Evolutionary conservation across 768 basidiomycete species (phyloP).

Genomic region (Serendipita indica): DNA sequence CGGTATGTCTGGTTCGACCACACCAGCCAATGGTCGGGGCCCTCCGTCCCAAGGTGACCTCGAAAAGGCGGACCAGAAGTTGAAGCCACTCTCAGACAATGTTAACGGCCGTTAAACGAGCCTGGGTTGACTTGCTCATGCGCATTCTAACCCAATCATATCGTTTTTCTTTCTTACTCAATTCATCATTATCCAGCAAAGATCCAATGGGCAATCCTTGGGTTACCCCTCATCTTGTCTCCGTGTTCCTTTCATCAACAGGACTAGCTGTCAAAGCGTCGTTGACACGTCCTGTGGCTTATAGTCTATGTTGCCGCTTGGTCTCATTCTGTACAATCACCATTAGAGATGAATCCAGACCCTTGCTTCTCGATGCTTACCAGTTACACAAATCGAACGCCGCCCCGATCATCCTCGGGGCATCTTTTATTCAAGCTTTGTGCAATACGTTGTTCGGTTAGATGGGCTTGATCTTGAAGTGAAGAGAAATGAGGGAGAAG

Average conservation of each 20-base stretch:
- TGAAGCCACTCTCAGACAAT: neutral
- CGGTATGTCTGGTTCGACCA: slow-evolving; percentile 55
- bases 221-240: too few relatives aligned
- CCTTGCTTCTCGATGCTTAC: neutral
- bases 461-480: slow-evolving; percentile 99
- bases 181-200: too few relatives aligned
- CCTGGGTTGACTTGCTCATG: too few relatives aligned
- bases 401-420: slow-evolving; percentile 4
- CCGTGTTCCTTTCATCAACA: too few relatives aligned
- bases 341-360: too few relatives aligned
- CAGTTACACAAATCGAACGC: neutral
- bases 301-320: too few relatives aligned
- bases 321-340: too few relatives aligned
- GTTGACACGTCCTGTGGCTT: too few relatives aligned
- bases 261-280: too few relatives aligned
- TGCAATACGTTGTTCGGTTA: slow-evolving; percentile 26
- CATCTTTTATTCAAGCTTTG: neutral
- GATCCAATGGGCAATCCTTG: too few relatives aligned
- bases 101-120: neutral
- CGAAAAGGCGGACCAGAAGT: slow-evolving; percentile 48
- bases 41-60: slow-evolving; percentile 80
- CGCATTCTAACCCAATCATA: too few relatives aligned
- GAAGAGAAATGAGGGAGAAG: slow-evolving; percentile 92
- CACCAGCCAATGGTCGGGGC: slow-evolving; percentile 71
- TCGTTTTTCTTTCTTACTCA: too few relatives aligned